Conservation (phyloP, 352 stramenopile genomes). For the Peronospora destructor region DNA sequence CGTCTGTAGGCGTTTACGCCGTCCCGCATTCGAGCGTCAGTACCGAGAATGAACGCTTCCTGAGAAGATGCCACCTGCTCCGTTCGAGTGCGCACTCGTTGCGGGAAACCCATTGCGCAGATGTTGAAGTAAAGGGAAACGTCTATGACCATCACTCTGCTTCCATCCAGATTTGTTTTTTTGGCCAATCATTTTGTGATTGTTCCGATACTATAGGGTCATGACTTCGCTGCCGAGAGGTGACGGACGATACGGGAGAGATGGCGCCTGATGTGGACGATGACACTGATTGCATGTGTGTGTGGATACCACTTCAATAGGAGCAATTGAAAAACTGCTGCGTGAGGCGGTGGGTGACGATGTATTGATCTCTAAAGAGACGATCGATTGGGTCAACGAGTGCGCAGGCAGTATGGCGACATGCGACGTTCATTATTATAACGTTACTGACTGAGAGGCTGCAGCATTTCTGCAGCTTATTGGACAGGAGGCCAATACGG, state of each 20-base stretch:
- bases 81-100: too few relatives aligned
- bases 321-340: slow-evolving; percentile 36
- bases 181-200: neutral
- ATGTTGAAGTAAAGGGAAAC: slow-evolving; percentile 22
- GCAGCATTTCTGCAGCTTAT: slow-evolving; percentile 50
- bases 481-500: slow-evolving; percentile 40
- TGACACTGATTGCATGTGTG: neutral
- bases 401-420: slow-evolving; percentile 34
- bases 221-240: slow-evolving; percentile 19
- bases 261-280: neutral
- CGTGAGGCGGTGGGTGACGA: slow-evolving; percentile 50
- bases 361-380: slow-evolving; percentile 52
- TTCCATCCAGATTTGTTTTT: neutral
- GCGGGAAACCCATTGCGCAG: slow-evolving; percentile 31
- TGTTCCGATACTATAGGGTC: neutral
- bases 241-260: slow-evolving; percentile 1
- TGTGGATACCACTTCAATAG: slow-evolving; percentile 6
- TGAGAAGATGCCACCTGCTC: too few relatives aligned
- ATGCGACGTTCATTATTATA: neutral
- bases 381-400: slow-evolving; percentile 58
- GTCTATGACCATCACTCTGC: slow-evolving; percentile 16
- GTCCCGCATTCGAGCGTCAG: too few relatives aligned
- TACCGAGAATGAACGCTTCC: too few relatives aligned
- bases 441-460: slow-evolving; percentile 2
- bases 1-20: too few relatives aligned